A percentile compares a stretch with the other conserved stretches of the same genome.
phyloP scores from a whole-genome alignment of 139 green algal species.

The Volvox africanus region DNA sequence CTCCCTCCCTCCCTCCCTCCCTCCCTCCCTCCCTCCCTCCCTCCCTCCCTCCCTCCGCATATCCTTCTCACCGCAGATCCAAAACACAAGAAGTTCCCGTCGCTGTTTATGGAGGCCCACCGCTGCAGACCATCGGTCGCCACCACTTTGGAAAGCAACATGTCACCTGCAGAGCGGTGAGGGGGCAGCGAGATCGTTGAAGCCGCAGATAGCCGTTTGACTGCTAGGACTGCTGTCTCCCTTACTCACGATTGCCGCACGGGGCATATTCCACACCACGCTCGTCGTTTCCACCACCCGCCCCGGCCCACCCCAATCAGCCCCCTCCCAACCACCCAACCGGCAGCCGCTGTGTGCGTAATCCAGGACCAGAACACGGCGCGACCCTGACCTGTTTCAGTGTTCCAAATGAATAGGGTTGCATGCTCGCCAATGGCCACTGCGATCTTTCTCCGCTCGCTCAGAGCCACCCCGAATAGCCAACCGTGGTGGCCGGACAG shows the following conservation, averaged over 20 bases:
- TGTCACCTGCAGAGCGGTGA: background rate
- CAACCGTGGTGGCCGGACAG: conserved; percentile 33
- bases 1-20: too few species aligned
- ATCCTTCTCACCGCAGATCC: conserved; percentile 1
- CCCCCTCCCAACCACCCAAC: background rate
- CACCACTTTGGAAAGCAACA: conserved; percentile 34
- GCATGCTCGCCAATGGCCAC: conserved; percentile 19
- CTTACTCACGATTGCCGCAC: too few species aligned
- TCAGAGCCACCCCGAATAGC: conserved; percentile 34
- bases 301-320: too few species aligned
- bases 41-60: background rate
- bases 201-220: background rate
- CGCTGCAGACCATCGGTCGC: conserved; percentile 14
- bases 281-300: too few species aligned
- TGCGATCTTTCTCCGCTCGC: conserved; percentile 33
- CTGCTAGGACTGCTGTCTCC: too few species aligned
- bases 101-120: conserved; percentile 31
- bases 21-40: too few species aligned
- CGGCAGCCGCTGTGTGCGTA: too few species aligned
- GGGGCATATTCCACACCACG: too few species aligned
- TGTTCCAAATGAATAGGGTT: conserved; percentile 36
- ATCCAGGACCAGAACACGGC: too few species aligned
- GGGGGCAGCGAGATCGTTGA: too few species aligned
- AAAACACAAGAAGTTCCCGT: conserved; percentile 39
- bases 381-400: conserved; percentile 4